Evolutionary conservation across 139 green algal genomes (phyloP).

Genomic region (Chlamydomonas asymmetrica): DNA sequence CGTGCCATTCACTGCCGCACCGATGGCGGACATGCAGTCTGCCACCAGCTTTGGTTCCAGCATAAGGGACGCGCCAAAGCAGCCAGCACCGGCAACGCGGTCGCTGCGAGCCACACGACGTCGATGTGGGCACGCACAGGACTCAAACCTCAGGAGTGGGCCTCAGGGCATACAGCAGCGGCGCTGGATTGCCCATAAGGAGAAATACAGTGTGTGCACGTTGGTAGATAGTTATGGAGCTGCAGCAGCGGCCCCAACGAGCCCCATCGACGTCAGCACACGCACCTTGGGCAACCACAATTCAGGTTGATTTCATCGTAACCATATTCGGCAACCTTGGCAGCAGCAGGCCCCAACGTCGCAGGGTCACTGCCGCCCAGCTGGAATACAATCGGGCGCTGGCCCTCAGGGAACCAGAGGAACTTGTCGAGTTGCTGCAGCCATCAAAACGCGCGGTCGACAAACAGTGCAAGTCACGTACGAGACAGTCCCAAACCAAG

Average conservation of each 20-base stretch:
- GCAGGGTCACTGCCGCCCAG: constrained; percentile 83
- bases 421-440: constrained; percentile 52
- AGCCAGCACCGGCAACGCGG: constrained; percentile 86
- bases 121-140: too few relatives aligned
- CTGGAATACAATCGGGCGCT: constrained; percentile 90
- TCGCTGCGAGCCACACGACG: constrained; percentile 50
- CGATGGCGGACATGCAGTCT: constrained; percentile 69
- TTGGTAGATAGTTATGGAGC: too few relatives aligned
- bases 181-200: too few relatives aligned
- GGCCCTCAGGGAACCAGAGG: constrained; percentile 87
- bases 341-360: constrained; percentile 64
- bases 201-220: too few relatives aligned
- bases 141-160: too few relatives aligned
- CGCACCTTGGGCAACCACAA: constrained; percentile 84
- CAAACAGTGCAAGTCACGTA: too few relatives aligned
- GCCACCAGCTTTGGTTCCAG: constrained; percentile 75
- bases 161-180: too few relatives aligned
- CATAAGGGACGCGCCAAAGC: constrained; percentile 92
- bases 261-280: too few relatives aligned
- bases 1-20: constrained; percentile 20
- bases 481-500: constrained; percentile 22
- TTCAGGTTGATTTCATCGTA: constrained; percentile 97
- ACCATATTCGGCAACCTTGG: constrained; percentile 41
- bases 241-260: too few relatives aligned
- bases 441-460: too few relatives aligned